A percentile compares a stretch with the other conserved stretches of the same genome.
Conservation (phyloP, 78 protist genomes). For the Ministeria vibrans region DNA sequence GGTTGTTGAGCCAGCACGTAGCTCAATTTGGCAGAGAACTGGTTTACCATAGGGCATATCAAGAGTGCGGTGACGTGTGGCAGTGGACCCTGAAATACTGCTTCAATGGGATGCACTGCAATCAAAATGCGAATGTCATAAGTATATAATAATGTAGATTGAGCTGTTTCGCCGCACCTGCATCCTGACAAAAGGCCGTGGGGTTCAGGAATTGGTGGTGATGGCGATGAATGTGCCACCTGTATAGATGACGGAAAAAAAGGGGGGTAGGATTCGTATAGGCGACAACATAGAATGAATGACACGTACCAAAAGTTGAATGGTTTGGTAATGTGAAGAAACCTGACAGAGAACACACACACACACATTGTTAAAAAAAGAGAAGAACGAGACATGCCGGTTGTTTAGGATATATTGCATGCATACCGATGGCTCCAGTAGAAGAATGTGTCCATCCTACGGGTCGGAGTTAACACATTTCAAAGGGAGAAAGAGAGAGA, state of each 20-base stretch:
- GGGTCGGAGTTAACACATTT: neutral
- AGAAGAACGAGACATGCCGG: too few relatives aligned
- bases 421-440: slow-evolving; percentile 18
- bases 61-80: neutral
- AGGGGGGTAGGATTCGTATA: too few relatives aligned
- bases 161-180: neutral
- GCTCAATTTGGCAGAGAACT: neutral
- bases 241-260: too few relatives aligned
- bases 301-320: neutral
- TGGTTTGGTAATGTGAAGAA: neutral
- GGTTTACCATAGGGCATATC: neutral
- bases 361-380: too few relatives aligned
- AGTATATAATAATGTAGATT: neutral
- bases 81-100: neutral
- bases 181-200: neutral
- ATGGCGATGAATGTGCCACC: neutral
- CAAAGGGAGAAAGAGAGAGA: neutral
- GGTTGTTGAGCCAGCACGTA: neutral
- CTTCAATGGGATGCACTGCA: slow-evolving; percentile 12
- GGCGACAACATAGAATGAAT: too few relatives aligned
- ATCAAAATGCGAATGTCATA: neutral
- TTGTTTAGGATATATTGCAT: too few relatives aligned
- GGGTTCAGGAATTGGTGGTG: slow-evolving; percentile 19
- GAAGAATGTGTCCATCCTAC: neutral
- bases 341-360: too few relatives aligned